These are phyloP conservation scores for Phoma sp. DNA, from an alignment of 2,329 filamentous ascomycete genomes.

Conservation along the genomic window DNA sequence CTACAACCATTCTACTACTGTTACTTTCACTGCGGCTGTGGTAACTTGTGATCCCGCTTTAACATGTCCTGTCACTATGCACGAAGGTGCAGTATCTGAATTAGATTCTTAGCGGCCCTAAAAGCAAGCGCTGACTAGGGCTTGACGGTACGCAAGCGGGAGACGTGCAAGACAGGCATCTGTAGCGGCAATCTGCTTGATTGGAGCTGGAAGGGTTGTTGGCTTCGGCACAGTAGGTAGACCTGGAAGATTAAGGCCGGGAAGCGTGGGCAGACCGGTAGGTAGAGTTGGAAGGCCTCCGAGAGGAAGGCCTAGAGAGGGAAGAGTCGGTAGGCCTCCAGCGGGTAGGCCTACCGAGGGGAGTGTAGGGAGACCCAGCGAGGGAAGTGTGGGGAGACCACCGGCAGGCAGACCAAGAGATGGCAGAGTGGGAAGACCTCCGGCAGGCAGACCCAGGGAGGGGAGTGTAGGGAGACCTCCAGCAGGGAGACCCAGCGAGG, in stretches of 20 bases:
- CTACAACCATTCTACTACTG: too few species aligned
- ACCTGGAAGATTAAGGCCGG: neutral
- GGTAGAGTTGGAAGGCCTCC: neutral
- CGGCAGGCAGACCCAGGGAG: neutral
- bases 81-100: too few species aligned
- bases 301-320: neutral
- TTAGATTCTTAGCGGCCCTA: too few species aligned
- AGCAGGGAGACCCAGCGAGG: neutral
- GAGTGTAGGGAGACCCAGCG: neutral
- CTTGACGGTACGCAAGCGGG: neutral
- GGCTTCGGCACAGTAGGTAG: neutral
- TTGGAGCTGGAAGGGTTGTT: neutral
- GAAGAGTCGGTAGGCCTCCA: neutral
- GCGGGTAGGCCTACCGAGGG: neutral
- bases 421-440: neutral
- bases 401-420: neutral
- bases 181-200: neutral
- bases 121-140: constrained; percentile 1
- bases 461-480: neutral
- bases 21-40: too few species aligned
- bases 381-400: neutral
- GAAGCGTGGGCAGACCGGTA: neutral
- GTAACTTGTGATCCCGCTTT: too few species aligned
- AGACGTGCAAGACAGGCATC: neutral
- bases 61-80: too few species aligned